Conservation (phyloP, 805 yeast genomes). For the Cyberlindnera maclurae region DNA sequence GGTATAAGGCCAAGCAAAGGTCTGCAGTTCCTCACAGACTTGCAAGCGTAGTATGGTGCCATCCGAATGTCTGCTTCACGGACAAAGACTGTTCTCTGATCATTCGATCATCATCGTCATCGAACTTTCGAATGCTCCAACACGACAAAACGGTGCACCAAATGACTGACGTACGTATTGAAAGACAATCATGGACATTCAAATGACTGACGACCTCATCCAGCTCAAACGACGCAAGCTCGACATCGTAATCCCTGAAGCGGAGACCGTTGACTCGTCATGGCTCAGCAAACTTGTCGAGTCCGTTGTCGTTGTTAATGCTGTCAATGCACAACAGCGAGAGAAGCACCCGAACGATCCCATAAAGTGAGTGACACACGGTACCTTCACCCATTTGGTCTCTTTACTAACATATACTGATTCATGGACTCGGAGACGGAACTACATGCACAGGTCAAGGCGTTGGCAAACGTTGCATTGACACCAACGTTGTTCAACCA, state of each 20-base stretch:
- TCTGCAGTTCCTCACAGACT: too few relatives aligned
- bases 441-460: conserved; percentile 11
- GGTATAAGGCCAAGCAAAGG: too few relatives aligned
- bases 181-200: too few relatives aligned
- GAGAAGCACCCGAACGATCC: conserved; percentile 12
- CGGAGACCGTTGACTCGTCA: conserved; percentile 5
- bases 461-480: conserved; percentile 14
- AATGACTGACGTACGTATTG: too few relatives aligned
- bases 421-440: conserved; percentile 15
- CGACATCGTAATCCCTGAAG: conserved; percentile 1
- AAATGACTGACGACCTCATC: too few relatives aligned
- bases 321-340: conserved; percentile 10
- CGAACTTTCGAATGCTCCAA: too few relatives aligned
- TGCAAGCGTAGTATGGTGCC: too few relatives aligned
- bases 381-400: not conserved
- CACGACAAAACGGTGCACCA: too few relatives aligned
- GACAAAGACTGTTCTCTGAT: too few relatives aligned
- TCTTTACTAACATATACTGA: not conserved
- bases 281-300: conserved; percentile 12
- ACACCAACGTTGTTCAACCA: conserved; percentile 7
- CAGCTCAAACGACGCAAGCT: conserved; percentile 11
- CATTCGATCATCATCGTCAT: too few relatives aligned
- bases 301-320: conserved; percentile 1
- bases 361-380: not conserved
- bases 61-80: too few relatives aligned